These are phyloP conservation scores for Termitomyces sp. DNA, from an alignment of 768 basidiomycete species.

Conservation along the genomic window DNA sequence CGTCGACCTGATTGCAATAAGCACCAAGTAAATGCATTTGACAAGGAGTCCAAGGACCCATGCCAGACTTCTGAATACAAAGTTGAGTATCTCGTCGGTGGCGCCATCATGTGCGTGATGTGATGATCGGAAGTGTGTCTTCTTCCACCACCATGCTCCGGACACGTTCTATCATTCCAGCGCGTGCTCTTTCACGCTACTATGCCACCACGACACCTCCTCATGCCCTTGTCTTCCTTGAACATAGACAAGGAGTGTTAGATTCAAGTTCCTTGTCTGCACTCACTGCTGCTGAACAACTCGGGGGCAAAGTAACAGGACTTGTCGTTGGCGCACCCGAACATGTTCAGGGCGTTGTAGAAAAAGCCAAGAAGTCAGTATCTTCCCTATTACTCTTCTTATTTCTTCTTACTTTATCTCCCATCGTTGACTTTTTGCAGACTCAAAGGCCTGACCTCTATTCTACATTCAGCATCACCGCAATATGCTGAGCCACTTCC, in stretches of 20 bases:
- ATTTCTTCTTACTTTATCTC: neutral
- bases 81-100: neutral
- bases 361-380: slow-evolving; percentile 75
- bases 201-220: slow-evolving; percentile 61
- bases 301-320: slow-evolving; percentile 84
- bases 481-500: slow-evolving; percentile 67
- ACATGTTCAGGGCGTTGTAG: slow-evolving; percentile 59
- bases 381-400: neutral
- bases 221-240: slow-evolving; percentile 83
- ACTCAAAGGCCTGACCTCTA: slow-evolving; percentile 56
- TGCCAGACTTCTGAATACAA: neutral
- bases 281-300: slow-evolving; percentile 79
- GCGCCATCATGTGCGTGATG: slow-evolving; percentile 2
- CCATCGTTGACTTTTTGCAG: slow-evolving; percentile 28
- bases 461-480: slow-evolving; percentile 66
- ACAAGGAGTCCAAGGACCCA: neutral
- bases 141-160: slow-evolving; percentile 11
- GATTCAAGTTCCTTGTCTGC: slow-evolving; percentile 87
- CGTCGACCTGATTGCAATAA: neutral
- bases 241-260: slow-evolving; percentile 77
- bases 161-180: slow-evolving; percentile 7
- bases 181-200: slow-evolving; percentile 24
- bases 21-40: neutral
- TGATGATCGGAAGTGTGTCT: slow-evolving; percentile 9
- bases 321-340: slow-evolving; percentile 66